Evolutionary conservation across 495 filamentous ascomycete genomes (phyloP).

Genomic region (Penicillium daleae): DNA sequence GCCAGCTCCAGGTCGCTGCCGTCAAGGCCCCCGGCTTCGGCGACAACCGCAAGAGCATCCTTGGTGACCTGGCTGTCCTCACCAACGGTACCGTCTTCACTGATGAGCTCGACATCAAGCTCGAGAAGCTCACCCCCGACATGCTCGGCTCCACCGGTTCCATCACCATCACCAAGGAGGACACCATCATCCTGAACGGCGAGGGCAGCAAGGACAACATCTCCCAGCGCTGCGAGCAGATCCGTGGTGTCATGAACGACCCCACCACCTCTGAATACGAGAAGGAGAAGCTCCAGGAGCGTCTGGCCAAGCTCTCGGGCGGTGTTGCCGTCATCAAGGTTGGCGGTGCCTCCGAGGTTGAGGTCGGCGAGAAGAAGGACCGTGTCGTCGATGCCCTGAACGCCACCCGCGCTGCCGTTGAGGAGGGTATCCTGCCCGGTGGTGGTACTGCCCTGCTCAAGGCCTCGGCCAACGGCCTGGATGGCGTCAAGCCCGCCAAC

Average conservation of each 20-base stretch:
- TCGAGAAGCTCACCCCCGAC: slow-evolving; percentile 93
- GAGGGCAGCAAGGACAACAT: slow-evolving; percentile 95
- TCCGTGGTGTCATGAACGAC: slow-evolving; percentile 94
- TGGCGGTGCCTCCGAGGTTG: slow-evolving; percentile 94
- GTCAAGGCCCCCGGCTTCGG: slow-evolving; percentile 99
- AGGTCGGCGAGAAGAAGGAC: slow-evolving; percentile 99
- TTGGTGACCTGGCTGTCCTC: slow-evolving; percentile 91
- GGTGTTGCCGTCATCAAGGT: slow-evolving; percentile 99
- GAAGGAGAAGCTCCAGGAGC: slow-evolving; percentile 99
- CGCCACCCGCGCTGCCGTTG: slow-evolving; percentile 96
- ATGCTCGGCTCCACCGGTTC: slow-evolving; percentile 96
- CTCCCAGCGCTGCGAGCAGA: slow-evolving; percentile 96
- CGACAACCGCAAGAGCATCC: slow-evolving; percentile 99
- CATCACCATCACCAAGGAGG: slow-evolving; percentile 99
- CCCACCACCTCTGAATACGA: slow-evolving; percentile 95
- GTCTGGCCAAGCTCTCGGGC: slow-evolving; percentile 97
- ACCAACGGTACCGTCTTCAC: slow-evolving; percentile 98
- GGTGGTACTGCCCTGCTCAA: slow-evolving; percentile 98
- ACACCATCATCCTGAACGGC: slow-evolving; percentile 98
- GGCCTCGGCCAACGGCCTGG: slow-evolving; percentile 87
- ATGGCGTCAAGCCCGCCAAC: slow-evolving; percentile 82
- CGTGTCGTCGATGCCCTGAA: slow-evolving; percentile 98
- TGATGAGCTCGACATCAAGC: slow-evolving; percentile 97
- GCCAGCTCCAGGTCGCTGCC: slow-evolving; percentile 96
- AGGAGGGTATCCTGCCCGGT: slow-evolving; percentile 97